Evolutionary conservation across 2,329 filamentous ascomycete genomes (phyloP).

Genomic region (Hymenoscyphus occultus): DNA sequence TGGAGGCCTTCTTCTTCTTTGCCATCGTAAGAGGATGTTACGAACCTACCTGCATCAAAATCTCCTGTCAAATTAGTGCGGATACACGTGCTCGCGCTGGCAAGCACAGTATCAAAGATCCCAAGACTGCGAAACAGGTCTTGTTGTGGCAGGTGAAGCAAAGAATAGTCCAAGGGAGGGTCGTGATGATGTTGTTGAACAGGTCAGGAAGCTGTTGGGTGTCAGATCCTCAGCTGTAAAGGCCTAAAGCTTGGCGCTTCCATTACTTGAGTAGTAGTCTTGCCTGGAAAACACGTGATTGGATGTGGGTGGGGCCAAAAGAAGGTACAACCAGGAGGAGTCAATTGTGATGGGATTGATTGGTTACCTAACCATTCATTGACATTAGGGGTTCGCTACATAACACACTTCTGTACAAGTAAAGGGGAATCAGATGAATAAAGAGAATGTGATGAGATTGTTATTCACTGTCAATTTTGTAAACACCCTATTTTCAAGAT

Average conservation of each 20-base stretch:
- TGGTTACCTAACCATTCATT: too few relatives aligned
- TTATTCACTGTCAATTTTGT: too few relatives aligned
- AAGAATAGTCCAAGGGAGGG: constrained; percentile 9
- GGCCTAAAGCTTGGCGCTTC: not conserved
- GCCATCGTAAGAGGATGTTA: constrained; percentile 11
- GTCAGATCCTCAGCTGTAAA: constrained; percentile 2
- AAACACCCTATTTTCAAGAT: not conserved
- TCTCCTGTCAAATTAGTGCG: constrained; percentile 22
- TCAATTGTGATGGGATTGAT: too few relatives aligned
- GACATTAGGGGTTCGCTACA: too few relatives aligned
- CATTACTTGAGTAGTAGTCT: not conserved
- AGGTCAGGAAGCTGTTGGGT: constrained; percentile 1
- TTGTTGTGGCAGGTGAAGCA: constrained; percentile 13
- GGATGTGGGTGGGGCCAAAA: not conserved
- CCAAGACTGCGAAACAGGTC: constrained; percentile 8
- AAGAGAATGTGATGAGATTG: too few relatives aligned
- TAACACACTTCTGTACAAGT: too few relatives aligned
- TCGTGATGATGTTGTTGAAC: not conserved
- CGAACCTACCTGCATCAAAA: constrained; percentile 22
- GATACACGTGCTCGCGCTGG: constrained; percentile 22
- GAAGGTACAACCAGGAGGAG: too few relatives aligned
- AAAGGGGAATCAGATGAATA: too few relatives aligned
- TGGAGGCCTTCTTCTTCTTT: constrained; percentile 14
- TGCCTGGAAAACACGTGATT: not conserved
- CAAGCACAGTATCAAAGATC: constrained; percentile 19